Percentiles rank a stretch among this genome's conserved stretches.
Evolutionary conservation across 371 early-diverging fungal genomes (phyloP).

Genomic region (Mucor ambiguus): DNA sequence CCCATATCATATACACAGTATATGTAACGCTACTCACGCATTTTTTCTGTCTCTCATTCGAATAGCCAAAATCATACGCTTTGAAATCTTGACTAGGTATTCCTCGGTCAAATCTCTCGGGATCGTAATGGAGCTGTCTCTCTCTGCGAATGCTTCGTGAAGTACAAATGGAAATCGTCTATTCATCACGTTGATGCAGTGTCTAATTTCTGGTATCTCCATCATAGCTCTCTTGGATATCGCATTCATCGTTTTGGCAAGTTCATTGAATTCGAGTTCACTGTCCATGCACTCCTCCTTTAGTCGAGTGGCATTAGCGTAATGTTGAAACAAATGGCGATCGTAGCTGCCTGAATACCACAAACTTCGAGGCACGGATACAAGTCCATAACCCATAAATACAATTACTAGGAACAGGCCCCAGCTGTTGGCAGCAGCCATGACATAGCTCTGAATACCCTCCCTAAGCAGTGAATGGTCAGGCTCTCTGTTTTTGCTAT

Average conservation of each 20-base stretch:
- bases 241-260: constrained; percentile 57
- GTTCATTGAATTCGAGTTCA: constrained; percentile 69
- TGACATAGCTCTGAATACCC: constrained; percentile 77
- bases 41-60: constrained; percentile 63
- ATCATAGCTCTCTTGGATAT: constrained; percentile 28
- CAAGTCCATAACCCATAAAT: constrained; percentile 92
- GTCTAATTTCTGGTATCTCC: constrained; percentile 47
- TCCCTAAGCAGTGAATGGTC: constrained; percentile 39
- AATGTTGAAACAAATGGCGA: constrained; percentile 65
- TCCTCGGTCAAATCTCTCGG: constrained; percentile 59
- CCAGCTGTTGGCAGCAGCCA: constrained; percentile 94
- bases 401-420: constrained; percentile 85
- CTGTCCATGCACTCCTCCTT: constrained; percentile 81
- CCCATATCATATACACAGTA: not conserved
- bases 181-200: constrained; percentile 58
- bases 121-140: constrained; percentile 32
- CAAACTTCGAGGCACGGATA: constrained; percentile 82
- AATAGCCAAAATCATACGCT: constrained; percentile 60
- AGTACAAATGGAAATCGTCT: constrained; percentile 52
- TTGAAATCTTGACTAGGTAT: constrained; percentile 54
- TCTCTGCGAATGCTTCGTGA: constrained; percentile 31
- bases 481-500: not conserved
- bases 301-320: constrained; percentile 66
- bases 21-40: constrained; percentile 54
- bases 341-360: constrained; percentile 75